A percentile compares a stretch with the other conserved stretches of the same genome.
These are phyloP conservation scores for Misopates orontium DNA, from an alignment of 257 asterid genomes.

Conservation along the genomic window DNA sequence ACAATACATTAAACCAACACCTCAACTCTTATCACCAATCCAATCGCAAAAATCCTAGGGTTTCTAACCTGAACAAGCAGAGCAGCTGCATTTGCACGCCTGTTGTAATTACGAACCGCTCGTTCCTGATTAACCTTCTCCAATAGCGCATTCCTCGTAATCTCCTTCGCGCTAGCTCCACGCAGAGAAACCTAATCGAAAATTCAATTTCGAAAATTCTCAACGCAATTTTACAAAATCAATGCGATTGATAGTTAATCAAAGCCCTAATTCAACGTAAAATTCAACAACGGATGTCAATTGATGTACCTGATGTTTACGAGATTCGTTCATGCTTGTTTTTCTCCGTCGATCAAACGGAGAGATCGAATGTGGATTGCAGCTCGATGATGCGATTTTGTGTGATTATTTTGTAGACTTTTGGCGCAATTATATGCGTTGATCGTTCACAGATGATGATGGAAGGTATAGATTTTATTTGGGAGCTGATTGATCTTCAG, in stretches of 20 bases:
- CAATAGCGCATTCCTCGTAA: conserved; percentile 78
- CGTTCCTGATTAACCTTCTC: conserved; percentile 78
- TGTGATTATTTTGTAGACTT: no score
- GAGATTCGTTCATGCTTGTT: conserved; percentile 49
- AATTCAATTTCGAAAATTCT: background rate
- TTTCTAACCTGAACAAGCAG: conserved; percentile 63
- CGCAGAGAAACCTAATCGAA: conserved; percentile 78
- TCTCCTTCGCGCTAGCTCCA: conserved; percentile 88
- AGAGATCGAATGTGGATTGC: no score
- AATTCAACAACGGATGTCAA: no score
- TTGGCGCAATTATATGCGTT: no score
- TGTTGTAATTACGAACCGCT: conserved; percentile 65
- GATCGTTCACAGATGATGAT: no score
- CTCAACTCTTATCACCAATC: no score
- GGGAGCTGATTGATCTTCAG: no score
- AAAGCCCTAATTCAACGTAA: background rate
- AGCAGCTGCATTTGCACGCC: conserved; percentile 75
- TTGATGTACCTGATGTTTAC: conserved; percentile 54
- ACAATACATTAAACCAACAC: background rate
- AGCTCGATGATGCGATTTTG: no score
- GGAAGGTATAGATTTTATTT: no score
- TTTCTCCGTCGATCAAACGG: no score
- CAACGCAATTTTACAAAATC: background rate
- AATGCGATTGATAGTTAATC: background rate
- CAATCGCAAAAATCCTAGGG: background rate